Evolutionary conservation across 441 rosid species (phyloP).

Genomic region (Aleurites moluccanus): DNA sequence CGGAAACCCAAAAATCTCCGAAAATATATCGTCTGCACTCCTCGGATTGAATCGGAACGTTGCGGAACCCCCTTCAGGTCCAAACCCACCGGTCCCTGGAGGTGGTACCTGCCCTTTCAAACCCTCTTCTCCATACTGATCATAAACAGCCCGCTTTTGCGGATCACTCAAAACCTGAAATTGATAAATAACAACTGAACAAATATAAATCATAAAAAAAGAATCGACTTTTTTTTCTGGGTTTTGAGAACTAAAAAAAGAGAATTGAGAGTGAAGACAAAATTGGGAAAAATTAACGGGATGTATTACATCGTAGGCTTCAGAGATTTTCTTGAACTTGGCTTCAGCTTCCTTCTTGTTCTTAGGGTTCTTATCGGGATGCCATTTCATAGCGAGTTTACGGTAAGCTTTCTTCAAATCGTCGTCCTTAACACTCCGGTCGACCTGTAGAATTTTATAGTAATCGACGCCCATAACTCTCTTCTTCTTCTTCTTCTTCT

Average conservation of each 20-base stretch:
- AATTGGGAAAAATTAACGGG: background rate
- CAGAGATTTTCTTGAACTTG: conserved; percentile 81
- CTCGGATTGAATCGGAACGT: conserved; percentile 64
- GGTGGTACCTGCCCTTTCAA: conserved; percentile 73
- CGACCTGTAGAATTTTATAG: conserved; percentile 66
- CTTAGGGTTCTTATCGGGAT: conserved; percentile 85
- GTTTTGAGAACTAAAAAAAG: background rate
- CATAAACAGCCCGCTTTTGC: conserved; percentile 68
- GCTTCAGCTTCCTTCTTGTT: conserved; percentile 79
- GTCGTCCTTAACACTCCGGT: conserved; percentile 67
- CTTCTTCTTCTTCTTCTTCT: background rate
- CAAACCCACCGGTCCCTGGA: conserved; percentile 53
- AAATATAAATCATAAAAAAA: background rate
- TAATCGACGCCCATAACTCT: conserved; percentile 63
- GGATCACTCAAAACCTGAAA: conserved; percentile 77
- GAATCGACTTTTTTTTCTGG: background rate
- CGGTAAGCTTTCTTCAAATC: conserved; percentile 86
- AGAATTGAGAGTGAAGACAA: background rate
- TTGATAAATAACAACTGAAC: background rate
- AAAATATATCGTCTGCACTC: conserved; percentile 73
- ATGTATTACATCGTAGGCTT: conserved; percentile 67
- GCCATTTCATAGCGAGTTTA: conserved; percentile 91
- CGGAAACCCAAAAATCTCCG: conserved; percentile 70
- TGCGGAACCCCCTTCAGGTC: conserved; percentile 36
- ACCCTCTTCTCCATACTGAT: conserved; percentile 87